Percentiles rank a stretch among this genome's conserved stretches.
These are phyloP conservation scores for Cnidoscolus chayamansa DNA, from an alignment of 441 rosid species.

Conservation along the genomic window DNA sequence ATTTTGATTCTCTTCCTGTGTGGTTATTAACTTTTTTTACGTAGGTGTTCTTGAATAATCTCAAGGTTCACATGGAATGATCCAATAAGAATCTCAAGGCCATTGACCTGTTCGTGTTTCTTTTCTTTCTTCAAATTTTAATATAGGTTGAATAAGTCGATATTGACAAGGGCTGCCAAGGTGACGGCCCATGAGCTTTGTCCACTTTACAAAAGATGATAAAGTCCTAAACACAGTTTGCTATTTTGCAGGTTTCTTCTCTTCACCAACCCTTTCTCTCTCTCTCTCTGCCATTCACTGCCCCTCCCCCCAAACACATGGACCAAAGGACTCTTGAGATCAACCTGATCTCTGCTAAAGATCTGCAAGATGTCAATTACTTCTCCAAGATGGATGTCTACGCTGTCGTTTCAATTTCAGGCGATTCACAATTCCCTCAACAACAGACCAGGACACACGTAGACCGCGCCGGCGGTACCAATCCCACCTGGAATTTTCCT, in stretches of 20 bases:
- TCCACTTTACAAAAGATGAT: no score
- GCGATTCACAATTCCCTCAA: slow-evolving; percentile 31
- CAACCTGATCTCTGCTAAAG: slow-evolving; percentile 45
- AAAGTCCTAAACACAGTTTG: no score
- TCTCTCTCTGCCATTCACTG: neutral
- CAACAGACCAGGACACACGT: slow-evolving; percentile 47
- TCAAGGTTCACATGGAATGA: neutral
- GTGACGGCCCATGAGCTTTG: neutral
- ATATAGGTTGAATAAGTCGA: neutral
- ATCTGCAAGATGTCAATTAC: slow-evolving; percentile 49
- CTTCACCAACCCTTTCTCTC: neutral
- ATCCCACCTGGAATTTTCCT: slow-evolving; percentile 61
- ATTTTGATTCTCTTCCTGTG: no score
- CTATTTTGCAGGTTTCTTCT: no score
- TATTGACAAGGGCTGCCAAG: no score
- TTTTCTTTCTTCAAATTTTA: no score
- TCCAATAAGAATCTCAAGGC: neutral
- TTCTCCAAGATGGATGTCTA: slow-evolving; percentile 62
- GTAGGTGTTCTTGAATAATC: no score
- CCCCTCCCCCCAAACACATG: slow-evolving; percentile 20
- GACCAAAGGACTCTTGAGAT: slow-evolving; percentile 41
- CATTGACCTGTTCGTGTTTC: neutral
- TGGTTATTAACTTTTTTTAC: no score
- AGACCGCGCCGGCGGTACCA: slow-evolving; percentile 37
- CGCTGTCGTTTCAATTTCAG: slow-evolving; percentile 44